Percentiles rank a stretch among this genome's conserved stretches.
These are phyloP conservation scores for Auriscalpium orientale DNA, from an alignment of 768 basidiomycete genomes.

Conservation along the genomic window DNA sequence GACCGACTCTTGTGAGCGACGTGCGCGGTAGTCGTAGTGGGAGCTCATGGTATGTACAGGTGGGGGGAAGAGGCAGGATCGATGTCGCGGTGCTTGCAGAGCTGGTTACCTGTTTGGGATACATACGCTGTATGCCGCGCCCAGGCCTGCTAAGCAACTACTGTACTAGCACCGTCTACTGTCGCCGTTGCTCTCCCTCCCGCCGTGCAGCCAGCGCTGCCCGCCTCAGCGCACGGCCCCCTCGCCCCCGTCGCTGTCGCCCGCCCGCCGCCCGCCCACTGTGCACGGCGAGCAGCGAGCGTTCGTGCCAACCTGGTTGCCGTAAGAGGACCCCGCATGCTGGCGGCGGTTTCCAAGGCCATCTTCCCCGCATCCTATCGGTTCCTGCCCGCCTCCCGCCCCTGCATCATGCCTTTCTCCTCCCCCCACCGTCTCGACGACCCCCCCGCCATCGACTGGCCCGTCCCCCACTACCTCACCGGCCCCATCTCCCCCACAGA, in stretches of 20 bases:
- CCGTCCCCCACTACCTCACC: conserved; percentile 8
- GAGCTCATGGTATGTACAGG: no score
- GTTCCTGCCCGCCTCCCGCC: not conserved
- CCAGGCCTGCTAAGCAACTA: not conserved
- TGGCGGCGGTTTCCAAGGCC: not conserved
- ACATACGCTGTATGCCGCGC: no score
- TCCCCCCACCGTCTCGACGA: not conserved
- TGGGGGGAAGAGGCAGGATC: not conserved
- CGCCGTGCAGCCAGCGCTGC: no score
- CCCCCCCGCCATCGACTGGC: conserved; percentile 1
- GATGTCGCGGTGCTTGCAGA: not conserved
- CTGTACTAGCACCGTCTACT: no score
- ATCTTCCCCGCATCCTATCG: not conserved
- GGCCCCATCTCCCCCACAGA: conserved; percentile 1
- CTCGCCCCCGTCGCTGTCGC: no score
- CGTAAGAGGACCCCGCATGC: not conserved
- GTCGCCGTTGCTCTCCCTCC: no score
- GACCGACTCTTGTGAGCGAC: no score
- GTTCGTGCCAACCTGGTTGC: not conserved
- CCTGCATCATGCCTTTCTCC: not conserved
- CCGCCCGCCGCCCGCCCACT: no score
- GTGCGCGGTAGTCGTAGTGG: no score
- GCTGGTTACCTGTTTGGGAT: not conserved
- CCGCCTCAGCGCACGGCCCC: no score
- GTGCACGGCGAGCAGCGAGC: no score